Conservation (phyloP, 2,329 filamentous ascomycete genomes). For the Knoxdaviesia capensis region DNA sequence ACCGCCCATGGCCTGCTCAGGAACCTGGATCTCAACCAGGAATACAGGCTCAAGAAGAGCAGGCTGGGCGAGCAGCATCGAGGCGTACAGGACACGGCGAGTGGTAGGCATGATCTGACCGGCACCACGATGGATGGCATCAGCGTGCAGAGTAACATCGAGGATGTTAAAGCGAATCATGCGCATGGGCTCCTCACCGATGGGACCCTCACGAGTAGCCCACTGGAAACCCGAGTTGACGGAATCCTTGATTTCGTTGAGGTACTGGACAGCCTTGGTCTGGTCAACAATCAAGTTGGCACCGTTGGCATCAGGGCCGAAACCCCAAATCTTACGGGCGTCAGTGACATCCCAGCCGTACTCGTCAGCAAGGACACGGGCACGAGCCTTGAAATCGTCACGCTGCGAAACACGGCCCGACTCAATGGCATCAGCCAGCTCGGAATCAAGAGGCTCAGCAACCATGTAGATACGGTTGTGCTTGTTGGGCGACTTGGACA, state of each 20-base stretch:
- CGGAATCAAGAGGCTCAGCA: constrained; percentile 80
- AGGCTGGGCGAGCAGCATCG: constrained; percentile 77
- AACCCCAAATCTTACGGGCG: constrained; percentile 99
- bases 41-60: constrained; percentile 92
- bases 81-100: constrained; percentile 92
- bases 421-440: constrained; percentile 82
- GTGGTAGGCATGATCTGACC: constrained; percentile 97
- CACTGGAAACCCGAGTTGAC: constrained; percentile 99
- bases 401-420: constrained; percentile 75
- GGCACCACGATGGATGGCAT: constrained; percentile 99
- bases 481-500: constrained; percentile 99
- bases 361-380: constrained; percentile 88
- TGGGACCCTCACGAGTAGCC: constrained; percentile 91
- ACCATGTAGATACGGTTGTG: constrained; percentile 99
- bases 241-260: constrained; percentile 99
- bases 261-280: constrained; percentile 99
- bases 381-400: constrained; percentile 98
- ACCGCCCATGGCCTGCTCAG: constrained; percentile 97
- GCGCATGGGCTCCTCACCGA: constrained; percentile 97
- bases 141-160: constrained; percentile 97
- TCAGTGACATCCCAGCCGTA: constrained; percentile 99
- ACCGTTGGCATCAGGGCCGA: constrained; percentile 93
- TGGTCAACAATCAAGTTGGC: constrained; percentile 98
- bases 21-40: constrained; percentile 98
- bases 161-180: constrained; percentile 96